Conservation (phyloP, 257 asterid genomes). For the Solanum arcanum region DNA sequence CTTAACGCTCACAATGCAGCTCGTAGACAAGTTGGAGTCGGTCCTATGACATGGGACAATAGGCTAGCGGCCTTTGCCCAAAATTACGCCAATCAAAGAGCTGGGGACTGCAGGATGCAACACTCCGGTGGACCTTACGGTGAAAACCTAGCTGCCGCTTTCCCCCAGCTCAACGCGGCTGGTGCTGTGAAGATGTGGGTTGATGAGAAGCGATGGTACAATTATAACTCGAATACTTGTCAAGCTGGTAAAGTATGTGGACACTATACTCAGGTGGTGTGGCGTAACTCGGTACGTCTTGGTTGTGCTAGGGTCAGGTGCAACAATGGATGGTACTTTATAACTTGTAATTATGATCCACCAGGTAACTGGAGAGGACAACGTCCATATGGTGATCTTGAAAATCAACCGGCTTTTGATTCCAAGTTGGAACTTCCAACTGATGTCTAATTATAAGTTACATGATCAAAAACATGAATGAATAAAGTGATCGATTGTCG, state of each 20-base stretch:
- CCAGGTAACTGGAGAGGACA: constrained; percentile 3
- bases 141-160: constrained; percentile 37
- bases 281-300: constrained; percentile 18
- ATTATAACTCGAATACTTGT: constrained; percentile 5
- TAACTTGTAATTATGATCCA: constrained; percentile 29
- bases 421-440: not conserved
- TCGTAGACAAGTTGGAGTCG: constrained; percentile 21
- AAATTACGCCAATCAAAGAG: constrained; percentile 11
- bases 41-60: constrained; percentile 27
- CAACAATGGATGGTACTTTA: constrained; percentile 19
- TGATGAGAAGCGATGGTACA: constrained; percentile 18
- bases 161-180: constrained; percentile 12
- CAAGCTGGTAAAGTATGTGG: constrained; percentile 18
- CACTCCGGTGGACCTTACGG: constrained; percentile 39
- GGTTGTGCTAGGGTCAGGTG: constrained; percentile 41
- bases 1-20: constrained; percentile 25
- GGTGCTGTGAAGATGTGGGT: constrained; percentile 28
- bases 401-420: not conserved
- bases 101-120: constrained; percentile 17
- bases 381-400: not conserved
- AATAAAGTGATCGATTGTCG: too few species aligned
- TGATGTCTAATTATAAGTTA: not conserved
- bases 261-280: constrained; percentile 55
- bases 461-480: too few species aligned
- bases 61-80: constrained; percentile 28